Evolutionary conservation across 176 grass and related monocot genomes (phyloP).

Genomic region (Paspalum notatum): DNA sequence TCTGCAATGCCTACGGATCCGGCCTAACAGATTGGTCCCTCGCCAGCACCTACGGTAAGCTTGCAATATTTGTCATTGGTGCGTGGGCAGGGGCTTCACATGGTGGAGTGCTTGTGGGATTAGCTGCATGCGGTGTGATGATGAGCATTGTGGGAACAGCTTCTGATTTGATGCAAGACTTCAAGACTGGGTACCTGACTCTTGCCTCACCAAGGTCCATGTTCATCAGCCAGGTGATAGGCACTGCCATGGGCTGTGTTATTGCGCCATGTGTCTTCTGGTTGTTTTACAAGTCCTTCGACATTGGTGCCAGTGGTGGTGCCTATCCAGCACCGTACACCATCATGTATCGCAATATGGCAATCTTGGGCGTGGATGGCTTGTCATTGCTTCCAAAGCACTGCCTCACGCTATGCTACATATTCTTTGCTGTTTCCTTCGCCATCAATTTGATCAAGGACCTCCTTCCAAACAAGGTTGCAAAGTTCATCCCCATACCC

Average conservation of each 20-base stretch:
- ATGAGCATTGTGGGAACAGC: slow-evolving; percentile 47
- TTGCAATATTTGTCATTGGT: slow-evolving; percentile 47
- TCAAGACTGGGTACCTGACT: slow-evolving; percentile 45
- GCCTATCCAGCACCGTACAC: slow-evolving; percentile 29
- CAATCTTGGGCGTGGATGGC: slow-evolving; percentile 18
- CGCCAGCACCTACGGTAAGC: slow-evolving; percentile 41
- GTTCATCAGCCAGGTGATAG: slow-evolving; percentile 41
- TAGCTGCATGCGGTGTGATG: slow-evolving; percentile 40
- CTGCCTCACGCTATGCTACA: slow-evolving; percentile 17
- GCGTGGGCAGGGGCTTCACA: neutral
- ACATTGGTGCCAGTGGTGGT: neutral
- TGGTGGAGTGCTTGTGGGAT: slow-evolving; percentile 35
- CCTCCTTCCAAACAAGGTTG: neutral
- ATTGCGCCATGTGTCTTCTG: slow-evolving; percentile 39
- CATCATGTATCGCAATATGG: slow-evolving; percentile 16
- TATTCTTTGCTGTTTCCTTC: slow-evolving; percentile 13
- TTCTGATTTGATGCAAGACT: slow-evolving; percentile 46
- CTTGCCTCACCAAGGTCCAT: slow-evolving; percentile 37
- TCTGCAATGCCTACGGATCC: slow-evolving; percentile 45
- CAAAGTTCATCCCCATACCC: slow-evolving; percentile 20
- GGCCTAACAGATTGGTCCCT: slow-evolving; percentile 52
- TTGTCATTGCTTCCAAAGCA: slow-evolving; percentile 19
- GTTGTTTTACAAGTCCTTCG: slow-evolving; percentile 43
- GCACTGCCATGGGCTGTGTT: slow-evolving; percentile 45
- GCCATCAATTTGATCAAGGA: slow-evolving; percentile 22